A percentile compares a stretch with the other conserved stretches of the same genome.
Evolutionary conservation across 345 rosid species (phyloP).

Genomic region (Dimocarpus longan): DNA sequence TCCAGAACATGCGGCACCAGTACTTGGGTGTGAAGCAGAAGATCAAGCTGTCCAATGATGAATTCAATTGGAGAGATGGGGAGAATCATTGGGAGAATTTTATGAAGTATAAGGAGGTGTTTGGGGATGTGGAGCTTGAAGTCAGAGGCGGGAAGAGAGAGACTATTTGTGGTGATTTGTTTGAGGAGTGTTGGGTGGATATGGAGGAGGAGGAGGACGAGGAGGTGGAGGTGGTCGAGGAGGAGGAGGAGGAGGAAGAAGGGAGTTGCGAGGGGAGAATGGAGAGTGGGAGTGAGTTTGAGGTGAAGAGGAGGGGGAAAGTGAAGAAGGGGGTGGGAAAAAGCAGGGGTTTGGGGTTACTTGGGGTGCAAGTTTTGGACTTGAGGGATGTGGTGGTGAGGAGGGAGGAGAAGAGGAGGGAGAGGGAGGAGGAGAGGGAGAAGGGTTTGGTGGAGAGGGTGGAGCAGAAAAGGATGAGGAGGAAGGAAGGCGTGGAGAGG

Average conservation of each 20-base stretch:
- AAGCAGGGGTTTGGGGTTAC: constrained; percentile 48
- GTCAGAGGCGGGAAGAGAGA: constrained; percentile 47
- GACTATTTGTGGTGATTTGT: constrained; percentile 39
- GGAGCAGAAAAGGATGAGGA: constrained; percentile 48
- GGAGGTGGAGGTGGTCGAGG: constrained; percentile 35
- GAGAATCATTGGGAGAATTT: constrained; percentile 82
- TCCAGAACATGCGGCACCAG: constrained; percentile 87
- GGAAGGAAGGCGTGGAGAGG: constrained; percentile 50
- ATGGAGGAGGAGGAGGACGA: constrained; percentile 51
- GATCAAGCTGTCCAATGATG: constrained; percentile 56
- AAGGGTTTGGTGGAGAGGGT: constrained; percentile 38
- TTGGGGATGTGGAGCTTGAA: constrained; percentile 79
- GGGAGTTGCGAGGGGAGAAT: constrained; percentile 34
- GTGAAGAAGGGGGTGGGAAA: constrained; percentile 33
- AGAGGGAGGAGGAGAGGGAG: constrained; percentile 52
- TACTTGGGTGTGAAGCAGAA: constrained; percentile 85
- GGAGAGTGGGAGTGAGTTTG: constrained; percentile 42
- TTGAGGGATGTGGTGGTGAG: constrained; percentile 50
- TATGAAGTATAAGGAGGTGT: constrained; percentile 70
- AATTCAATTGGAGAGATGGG: constrained; percentile 71
- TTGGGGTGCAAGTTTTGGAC: constrained; percentile 53
- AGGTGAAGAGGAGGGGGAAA: constrained; percentile 35
- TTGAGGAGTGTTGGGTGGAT: constrained; percentile 45
- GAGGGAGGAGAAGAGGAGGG: constrained; percentile 67
- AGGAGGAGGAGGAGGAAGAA: constrained; percentile 32